Percentiles rank a stretch among this genome's conserved stretches.
Conservation (phyloP, 164 flowering plant genomes). For the Kingdonia uniflora region DNA sequence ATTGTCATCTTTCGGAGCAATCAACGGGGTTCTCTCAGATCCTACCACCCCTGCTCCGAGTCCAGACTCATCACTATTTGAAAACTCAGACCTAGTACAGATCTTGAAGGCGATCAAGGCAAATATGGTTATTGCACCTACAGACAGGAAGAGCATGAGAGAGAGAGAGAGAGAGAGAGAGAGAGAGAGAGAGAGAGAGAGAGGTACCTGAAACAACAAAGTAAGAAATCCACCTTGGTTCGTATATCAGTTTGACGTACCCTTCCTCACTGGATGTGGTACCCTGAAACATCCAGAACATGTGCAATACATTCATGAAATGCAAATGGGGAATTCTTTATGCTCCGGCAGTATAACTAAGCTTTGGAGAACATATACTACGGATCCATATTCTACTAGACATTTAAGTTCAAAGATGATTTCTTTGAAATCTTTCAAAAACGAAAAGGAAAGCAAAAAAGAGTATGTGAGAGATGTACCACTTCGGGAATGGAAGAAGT, state of each 20-base stretch:
- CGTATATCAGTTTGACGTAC: conserved; percentile 55
- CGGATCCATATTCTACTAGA: too few species aligned
- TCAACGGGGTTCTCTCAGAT: conserved; percentile 50
- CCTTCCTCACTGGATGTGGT: conserved; percentile 22
- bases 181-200: not conserved
- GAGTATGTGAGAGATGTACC: conserved; percentile 17
- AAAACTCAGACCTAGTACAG: conserved; percentile 27
- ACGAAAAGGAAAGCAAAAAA: not conserved
- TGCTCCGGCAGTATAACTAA: too few species aligned
- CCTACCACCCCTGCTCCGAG: conserved; percentile 16
- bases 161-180: not conserved
- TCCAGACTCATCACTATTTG: conserved; percentile 14
- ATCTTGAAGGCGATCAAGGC: conserved; percentile 35
- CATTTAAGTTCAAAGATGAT: too few species aligned
- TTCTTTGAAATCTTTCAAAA: not conserved
- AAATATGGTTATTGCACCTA: conserved; percentile 49
- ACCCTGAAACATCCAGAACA: conserved; percentile 14
- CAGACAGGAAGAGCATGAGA: conserved; percentile 6
- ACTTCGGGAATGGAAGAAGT: conserved; percentile 39
- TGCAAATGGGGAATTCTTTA: too few species aligned
- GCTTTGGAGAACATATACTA: too few species aligned
- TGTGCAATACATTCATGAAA: not conserved
- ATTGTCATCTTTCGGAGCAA: conserved; percentile 60
- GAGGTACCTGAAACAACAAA: conserved; percentile 36
- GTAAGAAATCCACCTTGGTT: conserved; percentile 71